Percentiles rank a stretch among this genome's conserved stretches.
These are phyloP conservation scores for Trichophyton benhamiae DNA, from an alignment of 2,329 filamentous ascomycete species.

Conservation along the genomic window DNA sequence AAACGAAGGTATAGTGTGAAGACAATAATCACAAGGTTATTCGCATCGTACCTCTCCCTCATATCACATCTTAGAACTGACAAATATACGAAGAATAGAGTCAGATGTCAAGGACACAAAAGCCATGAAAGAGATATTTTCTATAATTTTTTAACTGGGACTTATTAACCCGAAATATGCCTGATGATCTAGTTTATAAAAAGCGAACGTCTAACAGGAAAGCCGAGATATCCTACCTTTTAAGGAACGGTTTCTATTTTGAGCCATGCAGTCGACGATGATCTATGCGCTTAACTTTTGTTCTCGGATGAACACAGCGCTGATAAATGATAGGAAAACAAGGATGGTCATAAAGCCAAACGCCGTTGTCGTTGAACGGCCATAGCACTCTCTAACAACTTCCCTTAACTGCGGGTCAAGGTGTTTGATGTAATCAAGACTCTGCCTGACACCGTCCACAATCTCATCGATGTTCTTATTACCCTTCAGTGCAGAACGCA, in stretches of 20 bases:
- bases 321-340: conserved; percentile 38
- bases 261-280: neutral
- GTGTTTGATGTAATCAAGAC: conserved; percentile 54
- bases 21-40: too few species aligned
- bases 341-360: conserved; percentile 40
- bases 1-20: too few species aligned
- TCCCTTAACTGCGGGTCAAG: conserved; percentile 48
- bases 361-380: conserved; percentile 41
- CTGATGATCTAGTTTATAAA: neutral
- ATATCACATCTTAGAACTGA: too few species aligned
- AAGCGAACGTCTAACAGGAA: neutral
- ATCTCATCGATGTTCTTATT: conserved; percentile 52
- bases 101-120: too few species aligned
- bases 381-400: conserved; percentile 56
- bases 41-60: too few species aligned
- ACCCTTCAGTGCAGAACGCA: conserved; percentile 43
- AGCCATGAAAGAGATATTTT: neutral
- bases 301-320: conserved; percentile 44
- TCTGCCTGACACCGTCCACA: conserved; percentile 56
- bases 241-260: neutral
- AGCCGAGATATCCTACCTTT: neutral
- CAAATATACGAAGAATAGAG: too few species aligned
- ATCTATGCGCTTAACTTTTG: conserved; percentile 37
- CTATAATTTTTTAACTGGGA: neutral
- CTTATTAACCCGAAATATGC: neutral